phyloP scores from a whole-genome alignment of 1,284 basidiomycete genomes.

The Sporisorium sorghi region DNA sequence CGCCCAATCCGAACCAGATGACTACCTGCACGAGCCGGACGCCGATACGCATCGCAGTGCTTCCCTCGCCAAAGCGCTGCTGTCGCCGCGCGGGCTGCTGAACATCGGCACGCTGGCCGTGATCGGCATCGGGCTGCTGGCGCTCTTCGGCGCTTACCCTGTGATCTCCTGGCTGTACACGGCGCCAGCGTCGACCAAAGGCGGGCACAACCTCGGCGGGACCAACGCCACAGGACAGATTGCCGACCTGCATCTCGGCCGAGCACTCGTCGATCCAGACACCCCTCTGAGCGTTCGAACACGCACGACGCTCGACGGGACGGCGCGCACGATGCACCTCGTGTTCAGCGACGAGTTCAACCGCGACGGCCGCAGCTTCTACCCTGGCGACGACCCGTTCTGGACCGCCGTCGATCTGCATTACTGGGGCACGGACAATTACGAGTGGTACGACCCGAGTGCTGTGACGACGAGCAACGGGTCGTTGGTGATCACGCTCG shows the following conservation, averaged over 20 bases:
- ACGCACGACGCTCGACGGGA: constrained; percentile 34
- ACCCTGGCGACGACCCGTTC: constrained; percentile 69
- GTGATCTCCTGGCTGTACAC: constrained; percentile 37
- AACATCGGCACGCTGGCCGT: constrained; percentile 49
- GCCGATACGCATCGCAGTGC: constrained; percentile 34
- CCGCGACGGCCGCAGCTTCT: constrained; percentile 57
- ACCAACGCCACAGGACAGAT: constrained; percentile 50
- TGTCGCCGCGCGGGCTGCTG: constrained; percentile 35
- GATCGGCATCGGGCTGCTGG: constrained; percentile 39
- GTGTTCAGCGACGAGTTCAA: constrained; percentile 68
- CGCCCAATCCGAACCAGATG: constrained; percentile 30
- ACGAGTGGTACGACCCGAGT: constrained; percentile 65
- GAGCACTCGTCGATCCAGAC: constrained; percentile 57
- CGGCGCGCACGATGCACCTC: constrained; percentile 46
- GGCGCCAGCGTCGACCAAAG: constrained; percentile 20
- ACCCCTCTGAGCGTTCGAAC: constrained; percentile 47
- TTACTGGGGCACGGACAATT: constrained; percentile 59
- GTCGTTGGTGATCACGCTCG: constrained; percentile 52
- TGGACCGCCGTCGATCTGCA: constrained; percentile 64
- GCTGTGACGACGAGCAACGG: constrained; percentile 59
- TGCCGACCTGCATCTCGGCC: constrained; percentile 34
- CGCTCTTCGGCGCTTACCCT: constrained; percentile 55
- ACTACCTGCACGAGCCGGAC: constrained; percentile 46
- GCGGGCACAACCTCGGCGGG: constrained; percentile 47
- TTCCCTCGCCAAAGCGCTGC: constrained; percentile 1